These are phyloP conservation scores for Peronospora belbahrii DNA, from an alignment of 352 stramenopile genomes.

Conservation along the genomic window DNA sequence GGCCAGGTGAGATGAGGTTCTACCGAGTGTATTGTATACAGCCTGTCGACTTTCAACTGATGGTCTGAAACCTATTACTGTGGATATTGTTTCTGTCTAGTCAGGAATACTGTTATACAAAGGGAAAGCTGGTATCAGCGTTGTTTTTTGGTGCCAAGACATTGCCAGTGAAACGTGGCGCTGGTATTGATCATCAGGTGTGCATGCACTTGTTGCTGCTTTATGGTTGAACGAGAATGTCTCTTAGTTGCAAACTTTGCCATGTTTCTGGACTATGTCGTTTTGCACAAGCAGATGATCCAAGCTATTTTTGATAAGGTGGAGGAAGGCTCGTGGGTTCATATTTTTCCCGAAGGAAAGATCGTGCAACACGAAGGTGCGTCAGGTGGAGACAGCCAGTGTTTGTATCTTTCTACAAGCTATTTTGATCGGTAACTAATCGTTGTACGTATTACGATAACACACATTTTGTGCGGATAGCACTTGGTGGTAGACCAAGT, in stretches of 20 bases:
- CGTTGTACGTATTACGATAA: neutral
- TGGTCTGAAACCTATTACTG: neutral
- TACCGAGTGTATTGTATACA: constrained; percentile 6
- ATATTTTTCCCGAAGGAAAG: constrained; percentile 86
- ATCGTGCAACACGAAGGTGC: constrained; percentile 62
- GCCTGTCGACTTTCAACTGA: neutral
- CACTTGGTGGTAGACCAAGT: constrained; percentile 56
- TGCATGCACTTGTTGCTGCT: neutral
- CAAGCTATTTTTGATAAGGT: constrained; percentile 74
- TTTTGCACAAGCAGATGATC: constrained; percentile 42
- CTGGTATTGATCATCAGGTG: constrained; percentile 61
- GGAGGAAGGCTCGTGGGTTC: constrained; percentile 70
- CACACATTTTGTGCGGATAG: constrained; percentile 15
- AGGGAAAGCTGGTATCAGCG: constrained; percentile 38
- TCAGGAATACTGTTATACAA: constrained; percentile 81
- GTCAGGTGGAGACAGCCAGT: neutral
- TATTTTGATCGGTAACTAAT: too few species aligned
- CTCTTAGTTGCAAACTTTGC: neutral
- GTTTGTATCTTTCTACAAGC: neutral
- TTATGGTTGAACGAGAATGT: neutral
- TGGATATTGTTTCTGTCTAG: constrained; percentile 17
- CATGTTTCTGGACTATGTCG: too few species aligned
- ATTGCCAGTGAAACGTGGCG: constrained; percentile 64
- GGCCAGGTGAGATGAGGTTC: constrained; percentile 37
- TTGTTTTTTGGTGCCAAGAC: constrained; percentile 70